Percentiles rank a stretch among this genome's conserved stretches.
Evolutionary conservation across 495 filamentous ascomycete genomes (phyloP).

Genomic region (Xylaria castorea): DNA sequence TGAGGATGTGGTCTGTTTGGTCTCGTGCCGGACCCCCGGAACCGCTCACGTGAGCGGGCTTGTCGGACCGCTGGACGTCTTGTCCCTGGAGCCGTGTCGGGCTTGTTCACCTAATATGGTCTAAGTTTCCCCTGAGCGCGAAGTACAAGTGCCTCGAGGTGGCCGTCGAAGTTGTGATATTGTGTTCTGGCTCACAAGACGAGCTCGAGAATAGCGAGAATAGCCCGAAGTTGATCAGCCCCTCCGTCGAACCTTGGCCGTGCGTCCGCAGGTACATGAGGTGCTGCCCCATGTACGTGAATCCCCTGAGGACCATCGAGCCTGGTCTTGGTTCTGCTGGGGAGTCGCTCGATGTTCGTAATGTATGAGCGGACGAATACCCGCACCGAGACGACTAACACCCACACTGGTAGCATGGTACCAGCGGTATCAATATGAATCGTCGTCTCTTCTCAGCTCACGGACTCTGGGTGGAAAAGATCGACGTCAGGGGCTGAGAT

Average conservation of each 20-base stretch:
- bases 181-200: neutral
- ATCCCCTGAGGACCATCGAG: neutral
- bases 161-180: neutral
- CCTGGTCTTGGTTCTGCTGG: neutral
- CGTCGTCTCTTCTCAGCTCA: neutral
- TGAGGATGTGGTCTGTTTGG: neutral
- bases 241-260: neutral
- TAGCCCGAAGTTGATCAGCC: neutral
- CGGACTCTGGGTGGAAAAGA: neutral
- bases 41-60: constrained; percentile 13
- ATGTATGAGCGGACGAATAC: neutral
- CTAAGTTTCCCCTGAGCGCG: neutral
- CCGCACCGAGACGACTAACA: neutral
- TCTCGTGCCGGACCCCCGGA: neutral
- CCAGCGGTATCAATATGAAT: neutral
- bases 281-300: neutral
- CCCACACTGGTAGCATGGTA: neutral
- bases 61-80: neutral
- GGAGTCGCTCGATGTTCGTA: neutral
- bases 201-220: neutral
- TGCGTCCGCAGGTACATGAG: neutral
- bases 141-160: constrained; percentile 1
- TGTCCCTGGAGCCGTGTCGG: neutral
- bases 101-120: neutral
- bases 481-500: neutral